Conservation (phyloP, 768 basidiomycete genomes). For the Suillus spraguei region DNA sequence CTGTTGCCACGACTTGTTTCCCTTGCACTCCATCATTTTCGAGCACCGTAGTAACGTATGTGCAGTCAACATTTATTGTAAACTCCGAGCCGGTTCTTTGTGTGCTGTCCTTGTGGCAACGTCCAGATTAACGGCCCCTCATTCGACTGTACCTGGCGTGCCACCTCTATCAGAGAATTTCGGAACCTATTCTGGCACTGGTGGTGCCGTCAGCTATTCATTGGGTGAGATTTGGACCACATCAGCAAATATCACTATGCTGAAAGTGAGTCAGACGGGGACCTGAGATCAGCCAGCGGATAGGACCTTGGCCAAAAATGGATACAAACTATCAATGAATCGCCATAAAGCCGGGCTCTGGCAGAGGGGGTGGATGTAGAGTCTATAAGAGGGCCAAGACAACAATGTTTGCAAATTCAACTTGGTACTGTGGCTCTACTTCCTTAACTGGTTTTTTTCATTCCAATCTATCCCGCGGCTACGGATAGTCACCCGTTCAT, state of each 20-base stretch:
- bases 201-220: slow-evolving; percentile 32
- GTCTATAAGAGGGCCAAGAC: too few species aligned
- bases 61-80: slow-evolving; percentile 47
- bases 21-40: slow-evolving; percentile 29
- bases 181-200: slow-evolving; percentile 44
- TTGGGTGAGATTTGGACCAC: slow-evolving; percentile 10
- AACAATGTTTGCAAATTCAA: background rate
- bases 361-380: too few species aligned
- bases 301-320: too few species aligned
- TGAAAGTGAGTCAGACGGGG: too few species aligned
- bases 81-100: slow-evolving; percentile 40
- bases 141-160: slow-evolving; percentile 34
- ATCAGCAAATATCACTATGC: too few species aligned
- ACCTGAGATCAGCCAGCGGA: too few species aligned
- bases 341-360: too few species aligned
- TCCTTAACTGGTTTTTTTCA: background rate
- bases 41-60: slow-evolving; percentile 43
- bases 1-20: slow-evolving; percentile 19
- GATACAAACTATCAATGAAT: too few species aligned
- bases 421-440: background rate
- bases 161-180: slow-evolving; percentile 40
- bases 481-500: background rate
- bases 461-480: background rate
- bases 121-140: slow-evolving; percentile 34
- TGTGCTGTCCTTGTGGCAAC: slow-evolving; percentile 30